Percentiles rank a stretch among this genome's conserved stretches.
Evolutionary conservation across 345 rosid genomes (phyloP).

Genomic region (Ricinus communis): DNA sequence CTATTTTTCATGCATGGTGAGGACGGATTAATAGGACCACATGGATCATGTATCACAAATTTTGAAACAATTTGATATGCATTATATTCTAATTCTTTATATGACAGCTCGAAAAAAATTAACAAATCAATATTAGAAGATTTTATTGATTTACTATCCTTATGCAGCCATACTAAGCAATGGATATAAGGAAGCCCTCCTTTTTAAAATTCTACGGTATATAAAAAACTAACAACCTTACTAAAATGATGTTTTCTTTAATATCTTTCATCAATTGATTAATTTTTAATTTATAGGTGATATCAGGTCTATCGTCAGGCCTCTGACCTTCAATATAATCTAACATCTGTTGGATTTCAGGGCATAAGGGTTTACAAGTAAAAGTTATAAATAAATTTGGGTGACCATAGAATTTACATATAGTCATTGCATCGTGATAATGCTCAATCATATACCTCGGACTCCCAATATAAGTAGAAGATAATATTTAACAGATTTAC

Average conservation of each 20-base stretch:
- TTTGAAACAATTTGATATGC: background rate
- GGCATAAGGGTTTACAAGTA: background rate
- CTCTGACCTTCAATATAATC: background rate
- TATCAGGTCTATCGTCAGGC: background rate
- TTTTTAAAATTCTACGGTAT: background rate
- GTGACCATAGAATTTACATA: background rate
- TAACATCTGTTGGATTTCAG: background rate
- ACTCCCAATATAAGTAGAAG: background rate
- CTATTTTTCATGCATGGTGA: background rate
- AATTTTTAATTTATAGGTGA: too few relatives aligned
- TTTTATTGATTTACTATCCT: background rate
- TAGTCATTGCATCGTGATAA: background rate
- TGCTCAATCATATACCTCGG: background rate
- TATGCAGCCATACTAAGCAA: background rate
- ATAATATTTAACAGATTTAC: background rate
- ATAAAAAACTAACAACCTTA: too few relatives aligned
- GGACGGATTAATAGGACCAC: background rate
- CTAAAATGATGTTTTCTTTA: too few relatives aligned
- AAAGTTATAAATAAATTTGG: too few relatives aligned
- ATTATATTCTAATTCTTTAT: too few relatives aligned
- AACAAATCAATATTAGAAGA: too few relatives aligned
- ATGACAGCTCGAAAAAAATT: too few relatives aligned
- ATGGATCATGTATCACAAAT: constrained; percentile 1
- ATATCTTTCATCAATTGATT: too few relatives aligned
- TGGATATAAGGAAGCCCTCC: background rate